Evolutionary conservation across 1,284 basidiomycete genomes (phyloP).

Genomic region (Ustilago cynodontis): DNA sequence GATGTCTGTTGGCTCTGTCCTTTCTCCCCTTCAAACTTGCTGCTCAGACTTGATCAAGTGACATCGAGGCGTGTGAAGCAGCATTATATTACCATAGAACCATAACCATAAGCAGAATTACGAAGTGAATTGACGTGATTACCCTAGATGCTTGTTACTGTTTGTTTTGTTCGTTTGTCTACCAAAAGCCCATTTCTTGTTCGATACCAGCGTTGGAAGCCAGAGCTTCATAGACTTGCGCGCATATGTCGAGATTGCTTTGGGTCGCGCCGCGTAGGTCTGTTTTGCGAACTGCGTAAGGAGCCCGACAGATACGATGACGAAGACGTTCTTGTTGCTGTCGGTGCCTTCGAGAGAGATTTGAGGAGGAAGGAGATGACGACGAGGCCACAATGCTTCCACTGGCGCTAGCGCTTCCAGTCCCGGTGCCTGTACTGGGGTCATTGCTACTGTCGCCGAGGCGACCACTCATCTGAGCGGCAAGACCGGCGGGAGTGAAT

Average conservation of each 20-base stretch:
- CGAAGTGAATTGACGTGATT: background rate
- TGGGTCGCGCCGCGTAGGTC: conserved; percentile 43
- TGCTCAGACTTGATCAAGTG: background rate
- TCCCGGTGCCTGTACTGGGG: background rate
- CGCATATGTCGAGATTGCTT: conserved; percentile 26
- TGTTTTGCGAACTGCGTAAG: conserved; percentile 14
- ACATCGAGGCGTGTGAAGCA: background rate
- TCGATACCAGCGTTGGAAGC: conserved; percentile 20
- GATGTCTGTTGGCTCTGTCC: background rate
- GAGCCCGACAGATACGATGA: conserved; percentile 4
- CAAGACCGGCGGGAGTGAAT: conserved; percentile 22
- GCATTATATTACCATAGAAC: background rate
- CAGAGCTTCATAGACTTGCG: conserved; percentile 20
- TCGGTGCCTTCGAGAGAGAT: background rate
- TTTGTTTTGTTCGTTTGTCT: background rate
- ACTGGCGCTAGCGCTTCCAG: conserved; percentile 2
- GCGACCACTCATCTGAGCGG: background rate
- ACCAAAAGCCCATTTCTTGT: conserved; percentile 38
- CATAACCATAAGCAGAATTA: background rate
- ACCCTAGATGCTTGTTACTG: background rate
- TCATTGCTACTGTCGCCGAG: conserved; percentile 14
- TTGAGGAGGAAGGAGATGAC: conserved; percentile 13
- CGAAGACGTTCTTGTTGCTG: conserved; percentile 1
- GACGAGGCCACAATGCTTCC: background rate
- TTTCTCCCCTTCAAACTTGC: background rate